These are phyloP conservation scores for Sisymbrium altissimum DNA, from an alignment of 345 rosid genomes.

Conservation along the genomic window DNA sequence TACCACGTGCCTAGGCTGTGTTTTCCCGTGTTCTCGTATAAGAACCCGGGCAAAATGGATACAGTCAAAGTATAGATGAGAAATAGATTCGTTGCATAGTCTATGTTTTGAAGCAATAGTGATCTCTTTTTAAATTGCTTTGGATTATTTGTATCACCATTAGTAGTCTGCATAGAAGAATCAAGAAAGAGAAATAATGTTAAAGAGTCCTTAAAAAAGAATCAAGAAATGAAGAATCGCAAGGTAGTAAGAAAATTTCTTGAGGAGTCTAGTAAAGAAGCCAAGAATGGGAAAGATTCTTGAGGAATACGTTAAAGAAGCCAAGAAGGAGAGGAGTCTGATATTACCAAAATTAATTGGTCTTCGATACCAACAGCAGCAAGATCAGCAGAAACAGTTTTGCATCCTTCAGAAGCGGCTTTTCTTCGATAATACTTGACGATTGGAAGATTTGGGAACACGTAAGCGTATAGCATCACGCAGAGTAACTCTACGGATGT, in stretches of 20 bases:
- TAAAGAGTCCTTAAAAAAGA: neutral
- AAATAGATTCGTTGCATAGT: constrained; percentile 53
- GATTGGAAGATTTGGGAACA: too few relatives aligned
- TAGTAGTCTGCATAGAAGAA: constrained; percentile 36
- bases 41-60: constrained; percentile 78
- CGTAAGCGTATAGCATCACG: constrained; percentile 51
- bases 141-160: constrained; percentile 21
- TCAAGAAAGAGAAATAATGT: neutral
- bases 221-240: neutral
- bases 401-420: constrained; percentile 83
- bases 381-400: constrained; percentile 75
- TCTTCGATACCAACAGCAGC: constrained; percentile 72
- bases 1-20: constrained; percentile 68
- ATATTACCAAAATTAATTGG: constrained; percentile 1
- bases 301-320: neutral
- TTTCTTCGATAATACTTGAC: constrained; percentile 71
- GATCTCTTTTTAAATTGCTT: constrained; percentile 51
- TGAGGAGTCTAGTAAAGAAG: neutral
- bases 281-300: neutral
- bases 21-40: constrained; percentile 67
- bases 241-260: neutral
- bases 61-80: constrained; percentile 59
- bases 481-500: constrained; percentile 61
- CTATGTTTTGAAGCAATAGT: constrained; percentile 48
- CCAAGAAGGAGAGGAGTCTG: neutral